These are phyloP conservation scores for Ballota nigra DNA, from an alignment of 257 asterid genomes.

Conservation along the genomic window DNA sequence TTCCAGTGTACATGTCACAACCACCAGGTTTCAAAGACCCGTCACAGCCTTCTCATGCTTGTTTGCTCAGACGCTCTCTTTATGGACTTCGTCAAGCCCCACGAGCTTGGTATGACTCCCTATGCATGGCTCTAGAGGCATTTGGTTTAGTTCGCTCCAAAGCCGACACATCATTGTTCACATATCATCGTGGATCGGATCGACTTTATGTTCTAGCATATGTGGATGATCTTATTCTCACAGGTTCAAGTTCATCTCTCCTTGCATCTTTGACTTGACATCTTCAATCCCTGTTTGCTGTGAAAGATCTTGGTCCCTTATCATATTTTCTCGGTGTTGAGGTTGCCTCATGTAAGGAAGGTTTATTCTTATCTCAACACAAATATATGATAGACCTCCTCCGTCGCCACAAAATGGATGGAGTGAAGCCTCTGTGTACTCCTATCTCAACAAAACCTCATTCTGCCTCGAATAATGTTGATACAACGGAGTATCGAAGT, in stretches of 20 bases:
- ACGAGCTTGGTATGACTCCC: background rate
- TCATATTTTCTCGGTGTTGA: background rate
- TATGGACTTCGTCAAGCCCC: background rate
- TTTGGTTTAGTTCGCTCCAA: background rate
- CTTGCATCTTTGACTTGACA: too few relatives aligned
- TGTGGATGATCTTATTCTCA: background rate
- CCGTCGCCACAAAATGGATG: background rate
- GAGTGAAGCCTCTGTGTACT: background rate
- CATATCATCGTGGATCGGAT: too few relatives aligned
- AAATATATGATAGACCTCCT: background rate
- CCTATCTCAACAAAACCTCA: background rate
- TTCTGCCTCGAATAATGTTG: too few relatives aligned
- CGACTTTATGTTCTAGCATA: too few relatives aligned
- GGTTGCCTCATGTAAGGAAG: background rate
- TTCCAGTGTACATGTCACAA: background rate
- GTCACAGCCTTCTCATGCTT: background rate
- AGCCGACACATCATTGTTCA: background rate
- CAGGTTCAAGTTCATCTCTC: too few relatives aligned
- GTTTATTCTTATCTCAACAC: background rate
- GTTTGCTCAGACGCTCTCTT: background rate
- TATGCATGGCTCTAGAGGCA: background rate
- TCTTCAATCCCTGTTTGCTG: too few relatives aligned
- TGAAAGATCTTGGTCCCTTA: background rate
- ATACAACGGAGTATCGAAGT: too few relatives aligned
- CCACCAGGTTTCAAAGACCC: background rate